phyloP scores from a whole-genome alignment of 345 rosid genomes.

The Lagerstroemia speciosa region DNA sequence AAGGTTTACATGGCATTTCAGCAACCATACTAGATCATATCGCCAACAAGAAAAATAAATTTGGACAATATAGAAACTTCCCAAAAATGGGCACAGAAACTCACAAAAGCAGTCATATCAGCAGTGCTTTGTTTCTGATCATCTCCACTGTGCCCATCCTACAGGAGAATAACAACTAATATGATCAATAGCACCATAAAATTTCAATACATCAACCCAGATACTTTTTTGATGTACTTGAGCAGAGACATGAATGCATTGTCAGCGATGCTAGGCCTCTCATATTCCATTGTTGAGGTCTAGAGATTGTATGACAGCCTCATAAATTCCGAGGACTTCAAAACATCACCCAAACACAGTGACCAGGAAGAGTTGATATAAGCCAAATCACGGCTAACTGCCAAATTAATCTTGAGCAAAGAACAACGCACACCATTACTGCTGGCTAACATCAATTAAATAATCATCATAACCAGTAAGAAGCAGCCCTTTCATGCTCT shows the following conservation, averaged over 20 bases:
- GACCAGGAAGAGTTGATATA: neutral
- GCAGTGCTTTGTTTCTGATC: slow-evolving; percentile 49
- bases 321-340: no score
- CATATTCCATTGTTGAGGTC: no score
- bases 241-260: neutral
- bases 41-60: neutral
- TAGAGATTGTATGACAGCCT: neutral
- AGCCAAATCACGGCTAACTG: no score
- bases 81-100: slow-evolving; percentile 12
- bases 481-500: neutral
- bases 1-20: neutral
- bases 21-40: neutral
- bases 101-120: slow-evolving; percentile 56
- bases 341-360: no score
- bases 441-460: no score
- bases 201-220: neutral
- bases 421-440: no score
- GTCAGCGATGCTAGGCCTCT: no score
- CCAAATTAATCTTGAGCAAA: no score
- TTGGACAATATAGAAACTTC: neutral
- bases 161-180: slow-evolving; percentile 2
- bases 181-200: neutral
- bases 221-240: neutral
- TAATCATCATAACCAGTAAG: no score
- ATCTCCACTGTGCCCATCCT: slow-evolving; percentile 47